Percentiles rank a stretch among this genome's conserved stretches.
Evolutionary conservation across 2,329 filamentous ascomycete species (phyloP).

Genomic region (Plectosphaerella sp.): DNA sequence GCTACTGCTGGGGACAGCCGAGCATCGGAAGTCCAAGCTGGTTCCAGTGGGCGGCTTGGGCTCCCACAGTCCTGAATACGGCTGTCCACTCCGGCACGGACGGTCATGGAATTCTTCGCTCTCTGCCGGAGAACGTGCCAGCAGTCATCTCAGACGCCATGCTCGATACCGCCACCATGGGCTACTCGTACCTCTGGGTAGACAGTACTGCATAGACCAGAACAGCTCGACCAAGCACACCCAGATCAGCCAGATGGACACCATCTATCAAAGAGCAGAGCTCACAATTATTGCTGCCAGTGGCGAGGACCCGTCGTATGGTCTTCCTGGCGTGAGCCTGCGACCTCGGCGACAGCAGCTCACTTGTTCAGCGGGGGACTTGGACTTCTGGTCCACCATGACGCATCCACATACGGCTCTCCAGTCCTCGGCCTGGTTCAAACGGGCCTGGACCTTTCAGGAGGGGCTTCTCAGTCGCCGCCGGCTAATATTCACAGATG

Average conservation of each 20-base stretch:
- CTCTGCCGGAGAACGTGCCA: neutral
- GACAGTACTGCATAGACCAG: constrained; percentile 30
- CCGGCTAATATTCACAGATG: constrained; percentile 30
- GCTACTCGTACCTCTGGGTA: constrained; percentile 31
- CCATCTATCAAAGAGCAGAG: constrained; percentile 27
- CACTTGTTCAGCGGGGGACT: constrained; percentile 25
- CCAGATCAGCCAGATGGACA: constrained; percentile 31
- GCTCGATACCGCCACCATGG: constrained; percentile 22
- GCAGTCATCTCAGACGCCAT: constrained; percentile 14
- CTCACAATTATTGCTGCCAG: constrained; percentile 33
- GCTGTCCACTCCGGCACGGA: too few species aligned
- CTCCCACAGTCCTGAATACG: too few species aligned
- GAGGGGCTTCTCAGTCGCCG: constrained; percentile 29
- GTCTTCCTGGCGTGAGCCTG: constrained; percentile 25
- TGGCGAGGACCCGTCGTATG: constrained; percentile 24
- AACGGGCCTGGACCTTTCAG: constrained; percentile 34
- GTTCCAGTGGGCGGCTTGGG: too few species aligned
- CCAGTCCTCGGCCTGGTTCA: constrained; percentile 24
- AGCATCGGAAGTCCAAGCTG: too few species aligned
- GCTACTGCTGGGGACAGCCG: too few species aligned
- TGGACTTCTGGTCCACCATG: constrained; percentile 26
- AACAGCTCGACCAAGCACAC: constrained; percentile 9
- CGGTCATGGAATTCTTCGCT: too few species aligned
- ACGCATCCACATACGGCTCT: constrained; percentile 18
- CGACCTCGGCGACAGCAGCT: constrained; percentile 15